Conservation (phyloP, 352 stramenopile genomes). For the Pythium sukuiense region DNA sequence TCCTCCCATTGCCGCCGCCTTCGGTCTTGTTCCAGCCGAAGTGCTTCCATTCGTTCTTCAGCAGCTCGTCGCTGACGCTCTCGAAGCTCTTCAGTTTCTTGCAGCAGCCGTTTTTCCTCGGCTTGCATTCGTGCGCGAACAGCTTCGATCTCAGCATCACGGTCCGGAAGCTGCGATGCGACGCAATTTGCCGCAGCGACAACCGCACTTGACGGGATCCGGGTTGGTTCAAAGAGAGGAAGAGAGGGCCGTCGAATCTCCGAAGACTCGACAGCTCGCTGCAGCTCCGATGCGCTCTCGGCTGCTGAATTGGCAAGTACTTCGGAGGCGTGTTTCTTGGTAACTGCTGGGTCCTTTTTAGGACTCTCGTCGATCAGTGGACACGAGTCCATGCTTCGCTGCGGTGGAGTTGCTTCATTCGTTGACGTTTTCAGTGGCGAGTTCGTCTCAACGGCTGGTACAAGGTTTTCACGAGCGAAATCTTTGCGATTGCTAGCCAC, state of each 20-base stretch:
- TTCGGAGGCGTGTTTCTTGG: neutral
- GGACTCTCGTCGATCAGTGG: neutral
- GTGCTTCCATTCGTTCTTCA: constrained; percentile 52
- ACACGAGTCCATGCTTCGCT: neutral
- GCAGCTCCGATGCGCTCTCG: neutral
- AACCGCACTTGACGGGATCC: neutral
- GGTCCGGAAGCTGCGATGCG: neutral
- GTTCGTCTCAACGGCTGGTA: neutral
- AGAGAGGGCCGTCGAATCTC: neutral
- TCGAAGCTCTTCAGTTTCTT: constrained; percentile 46
- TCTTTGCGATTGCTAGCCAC: neutral
- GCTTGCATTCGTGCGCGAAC: constrained; percentile 40
- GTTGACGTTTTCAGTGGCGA: neutral
- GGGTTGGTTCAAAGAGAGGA: neutral
- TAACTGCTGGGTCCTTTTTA: neutral
- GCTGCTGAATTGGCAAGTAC: neutral
- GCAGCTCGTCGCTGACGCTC: constrained; percentile 46
- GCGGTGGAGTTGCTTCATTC: neutral
- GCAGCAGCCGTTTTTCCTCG: constrained; percentile 42
- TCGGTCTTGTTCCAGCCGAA: constrained; percentile 66
- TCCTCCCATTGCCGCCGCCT: constrained; percentile 69
- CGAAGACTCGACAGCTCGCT: neutral
- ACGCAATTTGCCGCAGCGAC: neutral
- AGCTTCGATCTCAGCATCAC: constrained; percentile 41
- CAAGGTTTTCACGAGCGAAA: neutral